These are phyloP conservation scores for Pyrenopolyporus hunteri DNA, from an alignment of 495 filamentous ascomycete genomes.

Conservation along the genomic window DNA sequence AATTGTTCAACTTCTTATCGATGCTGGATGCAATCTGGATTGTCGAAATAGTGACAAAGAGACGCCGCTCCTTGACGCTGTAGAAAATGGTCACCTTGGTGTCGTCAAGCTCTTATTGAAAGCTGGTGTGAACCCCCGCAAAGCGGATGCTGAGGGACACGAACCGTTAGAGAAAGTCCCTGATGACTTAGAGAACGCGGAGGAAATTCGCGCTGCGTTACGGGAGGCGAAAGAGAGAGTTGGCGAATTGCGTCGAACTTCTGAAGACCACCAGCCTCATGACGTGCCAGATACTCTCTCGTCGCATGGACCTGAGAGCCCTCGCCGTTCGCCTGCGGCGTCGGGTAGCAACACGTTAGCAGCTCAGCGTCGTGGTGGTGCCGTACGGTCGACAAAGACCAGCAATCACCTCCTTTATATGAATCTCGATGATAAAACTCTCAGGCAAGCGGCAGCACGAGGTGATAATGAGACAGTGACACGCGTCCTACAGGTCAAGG, in stretches of 20 bases:
- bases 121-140: constrained; percentile 86
- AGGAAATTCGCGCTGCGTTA: constrained; percentile 63
- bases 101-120: constrained; percentile 85
- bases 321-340: constrained; percentile 65
- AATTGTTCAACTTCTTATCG: constrained; percentile 81
- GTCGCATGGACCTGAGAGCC: constrained; percentile 74
- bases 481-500: constrained; percentile 79
- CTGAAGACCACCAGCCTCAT: constrained; percentile 66
- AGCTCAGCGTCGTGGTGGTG: constrained; percentile 49
- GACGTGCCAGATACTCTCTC: constrained; percentile 60
- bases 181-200: constrained; percentile 66
- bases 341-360: constrained; percentile 42
- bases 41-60: constrained; percentile 83
- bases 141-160: constrained; percentile 83
- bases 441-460: constrained; percentile 79
- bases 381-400: constrained; percentile 59
- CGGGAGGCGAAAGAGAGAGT: constrained; percentile 58
- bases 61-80: constrained; percentile 92
- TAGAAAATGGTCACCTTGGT: constrained; percentile 91
- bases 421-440: constrained; percentile 68
- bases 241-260: constrained; percentile 61
- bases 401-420: constrained; percentile 62
- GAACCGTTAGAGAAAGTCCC: constrained; percentile 85
- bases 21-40: constrained; percentile 81
- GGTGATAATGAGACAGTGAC: constrained; percentile 82